Conservation (phyloP, 164 flowering plant species). For the Taxillus chinensis region DNA sequence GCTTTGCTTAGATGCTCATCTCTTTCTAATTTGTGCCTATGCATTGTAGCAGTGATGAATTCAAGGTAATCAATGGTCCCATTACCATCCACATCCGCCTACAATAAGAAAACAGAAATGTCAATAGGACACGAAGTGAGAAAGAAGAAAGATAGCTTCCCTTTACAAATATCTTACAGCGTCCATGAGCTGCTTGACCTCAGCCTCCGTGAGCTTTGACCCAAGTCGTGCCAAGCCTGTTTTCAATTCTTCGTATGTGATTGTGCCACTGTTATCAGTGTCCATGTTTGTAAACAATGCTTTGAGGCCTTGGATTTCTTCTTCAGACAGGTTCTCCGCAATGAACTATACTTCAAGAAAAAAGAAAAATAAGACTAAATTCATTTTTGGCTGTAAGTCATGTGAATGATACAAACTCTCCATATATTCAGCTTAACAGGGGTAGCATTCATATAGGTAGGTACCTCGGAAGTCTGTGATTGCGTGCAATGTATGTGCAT, state of each 20-base stretch:
- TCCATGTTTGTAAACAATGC: conserved; percentile 83
- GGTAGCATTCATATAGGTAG: too few relatives aligned
- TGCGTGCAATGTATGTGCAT: too few relatives aligned
- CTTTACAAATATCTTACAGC: conserved; percentile 47
- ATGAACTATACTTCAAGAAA: conserved; percentile 41
- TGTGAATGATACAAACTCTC: too few relatives aligned
- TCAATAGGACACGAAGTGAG: not conserved
- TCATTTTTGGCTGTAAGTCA: too few relatives aligned
- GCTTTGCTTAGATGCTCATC: conserved; percentile 83
- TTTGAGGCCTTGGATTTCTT: conserved; percentile 90
- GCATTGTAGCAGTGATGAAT: conserved; percentile 92
- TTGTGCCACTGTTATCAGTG: conserved; percentile 82
- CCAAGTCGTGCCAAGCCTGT: conserved; percentile 80
- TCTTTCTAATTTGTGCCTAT: conserved; percentile 70
- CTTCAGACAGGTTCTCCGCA: conserved; percentile 77
- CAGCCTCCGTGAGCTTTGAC: conserved; percentile 75
- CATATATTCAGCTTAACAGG: too few relatives aligned
- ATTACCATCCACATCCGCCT: conserved; percentile 97
- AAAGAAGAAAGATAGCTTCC: not conserved
- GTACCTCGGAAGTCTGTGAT: too few relatives aligned
- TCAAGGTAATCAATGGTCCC: conserved; percentile 88
- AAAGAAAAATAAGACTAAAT: not conserved
- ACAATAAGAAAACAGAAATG: conserved; percentile 4
- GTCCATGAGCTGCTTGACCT: conserved; percentile 90
- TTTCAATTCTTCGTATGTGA: conserved; percentile 84